These are phyloP conservation scores for Amphicarpaea edgeworthii DNA, from an alignment of 306 rosid genomes.

Conservation along the genomic window DNA sequence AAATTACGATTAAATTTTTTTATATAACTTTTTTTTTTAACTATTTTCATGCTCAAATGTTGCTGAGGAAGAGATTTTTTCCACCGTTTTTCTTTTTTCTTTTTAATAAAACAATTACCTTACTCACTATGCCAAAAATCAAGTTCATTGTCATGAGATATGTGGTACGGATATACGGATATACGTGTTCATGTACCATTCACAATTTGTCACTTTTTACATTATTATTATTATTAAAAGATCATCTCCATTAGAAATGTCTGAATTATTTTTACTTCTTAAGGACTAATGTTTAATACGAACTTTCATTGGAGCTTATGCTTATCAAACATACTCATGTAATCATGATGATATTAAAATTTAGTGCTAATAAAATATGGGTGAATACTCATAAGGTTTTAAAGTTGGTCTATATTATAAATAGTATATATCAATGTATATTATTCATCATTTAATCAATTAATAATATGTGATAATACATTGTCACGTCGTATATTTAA, in stretches of 20 bases:
- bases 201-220: not conserved
- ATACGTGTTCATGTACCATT: not conserved
- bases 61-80: not conserved
- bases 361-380: too few species aligned
- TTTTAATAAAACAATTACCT: not conserved
- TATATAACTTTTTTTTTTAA: too few species aligned
- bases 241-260: not conserved
- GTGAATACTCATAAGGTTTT: too few species aligned
- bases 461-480: too few species aligned
- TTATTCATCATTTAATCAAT: too few species aligned
- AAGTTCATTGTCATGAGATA: not conserved
- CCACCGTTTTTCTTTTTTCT: not conserved
- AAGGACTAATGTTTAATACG: not conserved
- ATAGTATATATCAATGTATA: too few species aligned
- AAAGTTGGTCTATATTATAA: too few species aligned
- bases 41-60: slow-evolving; percentile 5
- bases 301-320: not conserved
- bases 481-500: too few species aligned
- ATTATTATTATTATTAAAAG: not conserved
- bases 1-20: too few species aligned
- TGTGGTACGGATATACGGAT: not conserved
- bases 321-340: not conserved
- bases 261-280: too few species aligned
- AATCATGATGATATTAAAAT: too few species aligned
- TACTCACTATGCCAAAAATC: not conserved